Base-by-base conservation (phyloP, 768 basidiomycete genomes). In the Auricularia heimuer region DNA sequence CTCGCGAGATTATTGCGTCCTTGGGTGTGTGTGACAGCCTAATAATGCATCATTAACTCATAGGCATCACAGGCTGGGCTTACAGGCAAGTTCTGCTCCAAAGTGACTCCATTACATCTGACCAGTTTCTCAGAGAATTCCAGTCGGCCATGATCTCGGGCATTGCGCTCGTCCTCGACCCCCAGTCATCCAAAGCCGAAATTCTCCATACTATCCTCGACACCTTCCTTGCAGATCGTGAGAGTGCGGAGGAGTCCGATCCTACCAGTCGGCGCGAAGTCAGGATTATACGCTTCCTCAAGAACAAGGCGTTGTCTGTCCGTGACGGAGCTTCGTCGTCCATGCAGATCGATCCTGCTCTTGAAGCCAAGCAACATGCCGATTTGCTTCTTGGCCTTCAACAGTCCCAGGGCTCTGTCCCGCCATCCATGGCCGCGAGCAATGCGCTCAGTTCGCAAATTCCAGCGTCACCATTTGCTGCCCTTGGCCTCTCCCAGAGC, bases 131-230 rank as follows among this genome's bases (percentile, higher is more conserved):
- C 71, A 80, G 91, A 64, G 91, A 92, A 70, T 94, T 94, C 75
- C 91, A 92, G 73, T 87, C 89, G 8, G 88, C 90, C 10, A 91
- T 94, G 90, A 88, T 94, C 63, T 87, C 88, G 67, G 89, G 92
- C 11, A 92, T 94, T 62, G 92, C 92, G 72, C 83, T 93, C 62
- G 85, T 90, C 62, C 77, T 94, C 35, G 85, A 94, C 67, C 92
- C 90, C 2, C 84, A 78, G 44, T 91, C 90, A 3, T 78, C 81
- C 67, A 81, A 90, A 69, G 84, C 86, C 3, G 80, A 77, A 3
- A 80, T 78, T 54, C 92, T 94, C 90, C 88, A 89, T 70, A 78
- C 82, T 47, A 90, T 94, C 61, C 75, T 94, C 68, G 90, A 93
- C 66, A 82, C 79, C 3, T 94, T 92, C 74, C 78, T 93, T 67